Evolutionary conservation across 2,329 filamentous ascomycete species (phyloP), one percentile per base, ranked within the genome.

Genomic region (Neobulgaria alba): DNA sequence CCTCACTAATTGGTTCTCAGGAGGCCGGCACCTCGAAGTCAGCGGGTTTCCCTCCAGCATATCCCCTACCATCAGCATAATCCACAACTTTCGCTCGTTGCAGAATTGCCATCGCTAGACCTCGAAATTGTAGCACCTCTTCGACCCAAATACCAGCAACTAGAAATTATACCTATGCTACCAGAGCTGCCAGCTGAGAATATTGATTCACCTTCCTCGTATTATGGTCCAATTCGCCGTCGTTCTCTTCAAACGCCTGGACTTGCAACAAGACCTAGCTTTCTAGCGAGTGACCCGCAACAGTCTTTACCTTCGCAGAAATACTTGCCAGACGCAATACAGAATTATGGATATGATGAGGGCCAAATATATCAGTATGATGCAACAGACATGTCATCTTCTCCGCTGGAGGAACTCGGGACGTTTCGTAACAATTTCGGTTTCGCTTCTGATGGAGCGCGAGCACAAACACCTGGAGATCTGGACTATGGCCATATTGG

Each of bases 401-500:
- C 41, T 7, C 51, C 51, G 8, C 36, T 50, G 2, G 30, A 39
- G 4, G 30, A 44, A 3, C 17, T n/a, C n/a, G n/a, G n/a, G n/a
- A n/a, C n/a, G n/a, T 52, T 20, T n/a, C 18, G 33, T 10, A 41
- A 41, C 20, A 34, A 41, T 30, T 39, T 41, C 14, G 39, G 38
- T 8, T 38, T 41, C 35, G 23, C 30, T 16, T 20, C 31, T 15
- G 39, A 45, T 20, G 43, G 42, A 7, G 52, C 52, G n/a, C 49
- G 57, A 39, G 50, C 53, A 12, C 48, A 52, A 41, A 75, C 72
- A 1, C 71, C 77, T 0, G 69, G 63, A 30, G 75, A 79, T 17
- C 57, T 64, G 19, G 68, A 73, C n/a, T 80, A 79, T 51, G 66
- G 67, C 44, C 74, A 79, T 33, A 69, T 76, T 21, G 77, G 77